Conservation (phyloP, 306 rosid genomes). For the Glycyrrhiza uralensis region DNA sequence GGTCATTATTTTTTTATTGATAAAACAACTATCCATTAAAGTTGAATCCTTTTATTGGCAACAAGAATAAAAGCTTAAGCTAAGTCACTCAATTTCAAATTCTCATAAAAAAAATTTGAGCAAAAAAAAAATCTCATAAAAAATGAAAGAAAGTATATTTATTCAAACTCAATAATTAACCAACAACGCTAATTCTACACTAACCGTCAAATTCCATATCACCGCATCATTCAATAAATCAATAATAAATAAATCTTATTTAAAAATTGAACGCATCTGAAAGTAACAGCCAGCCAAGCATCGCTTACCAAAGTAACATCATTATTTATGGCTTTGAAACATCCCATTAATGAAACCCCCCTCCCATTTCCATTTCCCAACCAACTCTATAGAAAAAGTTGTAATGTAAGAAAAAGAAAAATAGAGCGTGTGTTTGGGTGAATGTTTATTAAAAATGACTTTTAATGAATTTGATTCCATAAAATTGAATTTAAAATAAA, state of each 20-base stretch:
- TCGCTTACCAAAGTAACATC: neutral
- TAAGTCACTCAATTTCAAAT: neutral
- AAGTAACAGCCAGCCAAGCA: neutral
- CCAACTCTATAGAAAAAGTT: neutral
- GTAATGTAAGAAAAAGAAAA: neutral
- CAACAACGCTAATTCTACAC: neutral
- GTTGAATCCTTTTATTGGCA: neutral
- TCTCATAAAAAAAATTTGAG: neutral
- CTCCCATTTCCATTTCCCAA: neutral
- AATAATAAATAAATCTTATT: too few relatives aligned
- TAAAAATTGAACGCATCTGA: neutral
- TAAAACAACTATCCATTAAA: neutral
- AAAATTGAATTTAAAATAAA: too few relatives aligned
- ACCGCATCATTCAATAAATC: neutral
- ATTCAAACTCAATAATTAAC: too few relatives aligned
- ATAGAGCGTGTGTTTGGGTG: too few relatives aligned
- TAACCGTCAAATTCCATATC: neutral
- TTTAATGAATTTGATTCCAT: too few relatives aligned
- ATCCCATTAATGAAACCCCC: neutral
- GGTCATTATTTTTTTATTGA: too few relatives aligned
- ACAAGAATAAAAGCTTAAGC: too few relatives aligned
- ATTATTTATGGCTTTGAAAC: neutral
- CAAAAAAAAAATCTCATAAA: too few relatives aligned
- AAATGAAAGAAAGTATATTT: too few relatives aligned
- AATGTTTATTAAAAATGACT: too few relatives aligned